phyloP scores from a whole-genome alignment of 805 yeast genomes.

The Ogataea ramenticola region DNA sequence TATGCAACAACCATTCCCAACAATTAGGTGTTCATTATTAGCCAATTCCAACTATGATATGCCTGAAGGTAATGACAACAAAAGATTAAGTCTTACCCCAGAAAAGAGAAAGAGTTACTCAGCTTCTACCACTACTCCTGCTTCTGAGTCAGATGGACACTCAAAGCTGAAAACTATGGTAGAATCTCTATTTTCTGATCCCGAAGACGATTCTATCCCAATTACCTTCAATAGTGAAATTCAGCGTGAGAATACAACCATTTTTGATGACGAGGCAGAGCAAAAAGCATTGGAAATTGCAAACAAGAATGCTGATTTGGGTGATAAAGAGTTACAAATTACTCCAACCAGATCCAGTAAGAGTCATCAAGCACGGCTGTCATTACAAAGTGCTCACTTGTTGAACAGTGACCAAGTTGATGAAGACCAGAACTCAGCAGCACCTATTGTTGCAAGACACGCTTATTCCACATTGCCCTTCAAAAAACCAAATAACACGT shows the following conservation, averaged over 20 bases:
- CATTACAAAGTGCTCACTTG: not conserved
- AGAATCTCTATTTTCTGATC: constrained; percentile 22
- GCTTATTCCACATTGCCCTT: constrained; percentile 1
- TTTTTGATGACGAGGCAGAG: constrained; percentile 5
- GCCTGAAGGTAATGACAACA: constrained; percentile 13
- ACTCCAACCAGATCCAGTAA: not conserved
- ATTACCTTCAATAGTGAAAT: not conserved
- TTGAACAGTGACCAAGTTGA: not conserved
- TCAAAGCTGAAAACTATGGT: not conserved
- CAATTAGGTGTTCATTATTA: constrained; percentile 20
- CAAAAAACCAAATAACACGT: not conserved
- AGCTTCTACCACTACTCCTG: too few relatives aligned
- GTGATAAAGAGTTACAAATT: too few relatives aligned
- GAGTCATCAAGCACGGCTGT: not conserved
- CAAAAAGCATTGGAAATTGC: not conserved
- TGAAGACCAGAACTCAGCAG: not conserved
- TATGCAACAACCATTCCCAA: constrained; percentile 12
- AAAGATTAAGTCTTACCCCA: constrained; percentile 19
- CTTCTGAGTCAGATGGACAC: not conserved
- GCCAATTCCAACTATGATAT: constrained; percentile 21
- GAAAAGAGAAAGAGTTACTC: constrained; percentile 11
- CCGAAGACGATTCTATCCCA: constrained; percentile 13
- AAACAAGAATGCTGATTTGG: not conserved
- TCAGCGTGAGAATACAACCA: constrained; percentile 2
- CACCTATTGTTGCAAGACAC: not conserved